These are phyloP conservation scores for Sordaria brevicollis DNA, from an alignment of 495 filamentous ascomycete species.

Conservation along the genomic window DNA sequence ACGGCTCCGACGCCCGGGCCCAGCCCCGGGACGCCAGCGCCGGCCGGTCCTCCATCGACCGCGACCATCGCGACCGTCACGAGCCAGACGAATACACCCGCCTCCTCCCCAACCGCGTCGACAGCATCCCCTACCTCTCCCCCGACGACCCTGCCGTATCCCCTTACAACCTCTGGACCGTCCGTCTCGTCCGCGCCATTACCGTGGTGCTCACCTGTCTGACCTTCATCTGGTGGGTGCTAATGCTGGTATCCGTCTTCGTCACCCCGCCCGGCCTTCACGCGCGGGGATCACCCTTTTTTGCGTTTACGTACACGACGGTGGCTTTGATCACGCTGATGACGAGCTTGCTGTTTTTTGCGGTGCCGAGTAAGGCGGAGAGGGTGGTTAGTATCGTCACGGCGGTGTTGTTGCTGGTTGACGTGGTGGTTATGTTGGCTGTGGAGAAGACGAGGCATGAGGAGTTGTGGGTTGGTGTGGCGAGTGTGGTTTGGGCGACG, in stretches of 20 bases:
- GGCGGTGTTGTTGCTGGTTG: constrained; percentile 60
- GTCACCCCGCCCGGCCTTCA: constrained; percentile 78
- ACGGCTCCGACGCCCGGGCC: constrained; percentile 28
- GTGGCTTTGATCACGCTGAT: constrained; percentile 63
- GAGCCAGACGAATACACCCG: constrained; percentile 64
- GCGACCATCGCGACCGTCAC: constrained; percentile 5
- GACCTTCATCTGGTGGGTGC: constrained; percentile 81
- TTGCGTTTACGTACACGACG: constrained; percentile 69
- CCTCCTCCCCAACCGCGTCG: constrained; percentile 51
- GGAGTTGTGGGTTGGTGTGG: constrained; percentile 85
- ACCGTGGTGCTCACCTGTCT: constrained; percentile 62
- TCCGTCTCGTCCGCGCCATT: constrained; percentile 64
- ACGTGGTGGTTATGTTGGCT: constrained; percentile 67
- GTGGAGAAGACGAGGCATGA: constrained; percentile 64
- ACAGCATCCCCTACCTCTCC: constrained; percentile 56
- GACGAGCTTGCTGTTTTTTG: constrained; percentile 75
- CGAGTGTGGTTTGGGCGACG: constrained; percentile 62
- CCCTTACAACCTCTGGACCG: constrained; percentile 88
- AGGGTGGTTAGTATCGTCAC: constrained; percentile 57
- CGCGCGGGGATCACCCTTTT: constrained; percentile 82
- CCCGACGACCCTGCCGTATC: constrained; percentile 97
- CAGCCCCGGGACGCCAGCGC: constrained; percentile 11
- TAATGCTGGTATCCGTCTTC: constrained; percentile 78
- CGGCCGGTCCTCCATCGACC: not conserved
- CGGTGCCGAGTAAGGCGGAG: constrained; percentile 66